Base-by-base conservation (phyloP, 106 monocot species). In the Phalaenopsis aphrodite region DNA sequence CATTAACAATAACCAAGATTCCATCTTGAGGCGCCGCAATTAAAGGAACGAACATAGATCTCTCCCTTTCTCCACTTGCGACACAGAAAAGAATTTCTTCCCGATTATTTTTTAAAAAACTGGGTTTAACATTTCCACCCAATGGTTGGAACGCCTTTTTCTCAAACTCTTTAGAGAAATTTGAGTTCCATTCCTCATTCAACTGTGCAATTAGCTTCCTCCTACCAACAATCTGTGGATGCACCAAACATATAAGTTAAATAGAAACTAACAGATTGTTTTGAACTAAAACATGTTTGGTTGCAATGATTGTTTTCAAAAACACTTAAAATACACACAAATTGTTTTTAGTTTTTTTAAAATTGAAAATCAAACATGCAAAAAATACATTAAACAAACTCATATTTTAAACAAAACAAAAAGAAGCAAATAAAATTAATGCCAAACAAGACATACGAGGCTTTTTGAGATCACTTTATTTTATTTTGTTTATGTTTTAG, bases 1-100 rank as follows among this genome's bases (percentile, higher is more conserved):
- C 94, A 85, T 94, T 94, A 74, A 84, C 71, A 71, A 94, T 57
- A 78, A 91, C 6, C 83, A 94, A 72, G 17, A 81, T 67, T 43
- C 87, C 91, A 66, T 89, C 85, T 42, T 80, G 86, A 56, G 91
- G 91, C 14, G 88, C 64, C 7, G 41, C 9, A 38, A 84, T 56
- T 41, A 87, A 89, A 82, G 73, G 82, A 65, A 88, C 38, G 78
- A 94, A 37, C 57, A 83, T 83, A 85, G 89, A 71, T 24, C 24
- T 77, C 47, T 86, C 87, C 9, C 66, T 86, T 55, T 85, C 91
- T 80, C 87, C 86, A 72, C 18, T 82, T 48, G 83, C 68, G 78
- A 91, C 69, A 76, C 94, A 91, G 56, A 91, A 80, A 8, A 94
- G 88, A 72, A 91, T 74, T 78, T 89, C 81, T 23, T 94, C 91